A percentile compares a stretch with the other conserved stretches of the same genome.
phyloP scores from a whole-genome alignment of 1,139 yeast genomes.

The Blastobotrys proliferans region DNA sequence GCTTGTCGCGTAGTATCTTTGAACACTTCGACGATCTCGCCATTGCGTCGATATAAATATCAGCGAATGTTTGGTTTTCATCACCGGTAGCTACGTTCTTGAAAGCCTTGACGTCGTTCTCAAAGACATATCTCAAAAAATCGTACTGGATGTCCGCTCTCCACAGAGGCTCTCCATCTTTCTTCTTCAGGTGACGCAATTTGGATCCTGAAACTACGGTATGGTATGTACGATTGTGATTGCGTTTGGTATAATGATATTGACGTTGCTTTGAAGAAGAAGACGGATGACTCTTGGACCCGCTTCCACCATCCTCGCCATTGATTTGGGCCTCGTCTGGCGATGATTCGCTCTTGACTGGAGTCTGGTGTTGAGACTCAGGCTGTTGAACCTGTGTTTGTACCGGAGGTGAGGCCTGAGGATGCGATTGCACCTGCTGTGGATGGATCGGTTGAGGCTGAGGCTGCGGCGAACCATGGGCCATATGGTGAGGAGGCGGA shows the following conservation, averaged over 20 bases:
- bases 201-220: constrained; percentile 38
- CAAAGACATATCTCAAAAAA: constrained; percentile 61
- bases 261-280: too few species aligned
- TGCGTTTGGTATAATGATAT: constrained; percentile 7
- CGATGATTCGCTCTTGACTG: neutral
- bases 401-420: neutral
- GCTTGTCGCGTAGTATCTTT: constrained; percentile 71
- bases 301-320: neutral
- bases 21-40: constrained; percentile 84
- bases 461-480: neutral
- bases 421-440: neutral
- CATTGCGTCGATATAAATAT: constrained; percentile 74
- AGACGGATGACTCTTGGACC: too few species aligned
- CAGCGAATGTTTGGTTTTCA: constrained; percentile 62
- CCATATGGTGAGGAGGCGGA: neutral
- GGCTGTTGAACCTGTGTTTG: neutral
- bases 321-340: neutral
- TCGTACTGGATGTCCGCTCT: constrained; percentile 84
- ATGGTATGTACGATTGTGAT: constrained; percentile 26
- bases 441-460: neutral
- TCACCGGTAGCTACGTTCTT: constrained; percentile 48
- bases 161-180: constrained; percentile 92
- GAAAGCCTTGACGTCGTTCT: constrained; percentile 62
- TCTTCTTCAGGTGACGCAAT: constrained; percentile 71
- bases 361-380: neutral